Evolutionary conservation across 345 rosid genomes (phyloP), one percentile per base, ranked within the genome.

Genomic region (Corchorus olitorius): DNA sequence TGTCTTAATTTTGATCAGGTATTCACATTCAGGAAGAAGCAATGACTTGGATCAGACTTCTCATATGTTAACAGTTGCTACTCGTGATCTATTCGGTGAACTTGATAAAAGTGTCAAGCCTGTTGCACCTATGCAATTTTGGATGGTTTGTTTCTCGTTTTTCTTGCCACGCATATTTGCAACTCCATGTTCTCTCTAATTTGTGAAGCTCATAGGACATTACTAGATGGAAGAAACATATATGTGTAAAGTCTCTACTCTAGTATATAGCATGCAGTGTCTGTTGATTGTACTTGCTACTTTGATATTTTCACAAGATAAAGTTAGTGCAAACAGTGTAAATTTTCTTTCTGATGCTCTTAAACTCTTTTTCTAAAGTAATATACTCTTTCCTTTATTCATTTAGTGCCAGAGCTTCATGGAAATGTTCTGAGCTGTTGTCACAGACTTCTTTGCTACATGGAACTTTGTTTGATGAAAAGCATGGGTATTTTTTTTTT

Each of bases 41-140:
- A 89, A 79, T 84, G 97, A 96, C 81, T 75, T 92, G 73, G 99
- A 96, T 85, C 97, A 89, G 71, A 86, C 94, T 82, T 96, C 99
- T 75, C 99, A 96, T 81, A 91, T 87, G 92, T 80, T 96, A 85
- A 90, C 99, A 9, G 89, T 88, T 82, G 97, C 99, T 62, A 96
- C 97, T n/a, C 89, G 92, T 73, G 97, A 96, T 67, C 79, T 94
- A 74, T 94, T 96, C 76, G 86, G 73, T 76, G 97, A 96, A 77
- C 97, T 96, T 35, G 97, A 94, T 83, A 92, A 84, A 87, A 94
- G 93, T 89, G 92, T 87, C 83, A 92, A 90, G 82, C 85, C 98
- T 72, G 98, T 96, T 80, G 94, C 97, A 56, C 99, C 97, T 58
- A 87, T 86, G 85, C 97, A 96, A 80, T 96, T 96, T 88, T 96